These are phyloP conservation scores for Thermomucor indicae-seudaticae DNA, from an alignment of 371 early-diverging fungal species.

Conservation along the genomic window DNA sequence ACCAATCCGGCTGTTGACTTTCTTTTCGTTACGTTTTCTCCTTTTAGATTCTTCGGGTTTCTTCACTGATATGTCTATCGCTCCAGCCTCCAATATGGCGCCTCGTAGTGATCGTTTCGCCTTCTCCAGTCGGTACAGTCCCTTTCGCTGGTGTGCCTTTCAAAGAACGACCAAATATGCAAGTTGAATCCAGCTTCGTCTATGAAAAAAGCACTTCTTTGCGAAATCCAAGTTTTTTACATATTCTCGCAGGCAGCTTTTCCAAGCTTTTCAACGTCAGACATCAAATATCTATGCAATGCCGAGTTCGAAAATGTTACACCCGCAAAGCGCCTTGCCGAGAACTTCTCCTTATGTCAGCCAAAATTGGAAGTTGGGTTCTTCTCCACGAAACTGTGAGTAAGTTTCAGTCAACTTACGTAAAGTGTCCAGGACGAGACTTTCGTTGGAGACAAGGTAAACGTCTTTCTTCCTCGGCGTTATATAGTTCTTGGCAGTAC, in stretches of 20 bases:
- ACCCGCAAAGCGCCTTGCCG: not conserved
- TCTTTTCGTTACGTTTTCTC: too few relatives aligned
- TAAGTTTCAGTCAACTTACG: constrained; percentile 6
- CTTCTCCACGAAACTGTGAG: constrained; percentile 1
- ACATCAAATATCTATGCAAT: constrained; percentile 5
- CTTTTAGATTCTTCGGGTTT: too few relatives aligned
- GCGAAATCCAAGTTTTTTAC: constrained; percentile 2
- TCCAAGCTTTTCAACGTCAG: constrained; percentile 8
- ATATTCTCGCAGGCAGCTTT: constrained; percentile 8
- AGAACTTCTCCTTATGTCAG: constrained; percentile 5
- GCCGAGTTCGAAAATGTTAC: constrained; percentile 1
- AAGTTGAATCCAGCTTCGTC: constrained; percentile 11
- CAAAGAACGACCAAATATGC: constrained; percentile 8
- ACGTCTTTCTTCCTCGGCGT: constrained; percentile 7
- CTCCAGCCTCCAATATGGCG: not conserved
- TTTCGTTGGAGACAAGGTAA: constrained; percentile 1
- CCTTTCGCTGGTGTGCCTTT: constrained; percentile 11
- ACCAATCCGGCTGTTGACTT: not conserved
- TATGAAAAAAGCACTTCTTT: constrained; percentile 9
- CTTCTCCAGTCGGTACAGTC: not conserved
- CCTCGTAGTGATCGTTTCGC: too few relatives aligned
- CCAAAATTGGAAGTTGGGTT: not conserved
- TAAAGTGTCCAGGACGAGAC: not conserved
- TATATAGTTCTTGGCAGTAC: constrained; percentile 9
- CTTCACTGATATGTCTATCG: too few relatives aligned